phyloP scores from a whole-genome alignment of 106 monocot genomes.

The Allium sativum region DNA sequence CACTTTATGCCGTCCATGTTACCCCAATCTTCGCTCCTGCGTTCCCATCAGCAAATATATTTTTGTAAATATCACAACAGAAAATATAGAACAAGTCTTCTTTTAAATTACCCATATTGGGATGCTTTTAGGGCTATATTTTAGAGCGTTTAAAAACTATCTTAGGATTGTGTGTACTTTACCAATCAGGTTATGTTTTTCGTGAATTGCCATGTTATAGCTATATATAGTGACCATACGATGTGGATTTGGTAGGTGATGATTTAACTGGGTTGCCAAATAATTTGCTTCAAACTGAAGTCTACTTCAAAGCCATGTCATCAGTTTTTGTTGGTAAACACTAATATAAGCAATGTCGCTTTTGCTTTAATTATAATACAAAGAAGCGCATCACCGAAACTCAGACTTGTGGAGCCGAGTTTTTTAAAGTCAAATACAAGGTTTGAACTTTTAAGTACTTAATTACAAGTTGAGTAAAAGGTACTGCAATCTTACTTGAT shows the following conservation, averaged over 20 bases:
- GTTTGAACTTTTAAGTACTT: not conserved
- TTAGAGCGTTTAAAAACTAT: no score
- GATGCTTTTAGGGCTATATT: no score
- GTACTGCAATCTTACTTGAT: conserved; percentile 35
- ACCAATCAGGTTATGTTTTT: no score
- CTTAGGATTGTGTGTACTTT: no score
- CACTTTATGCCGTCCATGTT: conserved; percentile 76
- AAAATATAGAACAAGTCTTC: not conserved
- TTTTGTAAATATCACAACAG: not conserved
- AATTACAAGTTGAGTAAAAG: not conserved
- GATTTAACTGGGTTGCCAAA: no score
- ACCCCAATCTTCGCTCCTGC: conserved; percentile 56
- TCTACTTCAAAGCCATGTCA: no score
- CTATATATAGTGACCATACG: no score
- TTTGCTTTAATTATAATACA: no score
- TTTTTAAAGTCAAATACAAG: not conserved
- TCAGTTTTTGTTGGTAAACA: not conserved
- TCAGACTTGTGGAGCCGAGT: not conserved
- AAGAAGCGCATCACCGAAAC: not conserved
- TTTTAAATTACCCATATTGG: no score
- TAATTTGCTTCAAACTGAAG: no score
- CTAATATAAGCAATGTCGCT: not conserved
- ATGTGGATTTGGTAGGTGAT: no score
- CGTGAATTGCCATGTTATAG: no score
- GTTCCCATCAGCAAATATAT: not conserved